Evolutionary conservation across 78 protist genomes (phyloP).

Genomic region (Planoprotostelium fungivorum): DNA sequence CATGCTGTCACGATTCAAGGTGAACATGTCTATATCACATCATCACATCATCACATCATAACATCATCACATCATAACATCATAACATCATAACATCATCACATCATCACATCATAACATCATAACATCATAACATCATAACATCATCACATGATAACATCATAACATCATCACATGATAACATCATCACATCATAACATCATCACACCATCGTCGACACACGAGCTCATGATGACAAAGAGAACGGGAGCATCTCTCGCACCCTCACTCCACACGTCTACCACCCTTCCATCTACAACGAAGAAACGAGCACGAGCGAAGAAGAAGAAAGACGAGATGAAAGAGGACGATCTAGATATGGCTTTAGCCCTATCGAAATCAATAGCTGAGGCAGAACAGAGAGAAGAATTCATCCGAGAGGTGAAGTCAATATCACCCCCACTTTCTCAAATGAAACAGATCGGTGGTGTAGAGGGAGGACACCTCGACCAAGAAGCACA

Average conservation of each 20-base stretch:
- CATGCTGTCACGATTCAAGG: not conserved
- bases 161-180: not conserved
- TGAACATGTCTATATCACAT: not conserved
- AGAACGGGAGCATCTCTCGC: too few species aligned
- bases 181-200: not conserved
- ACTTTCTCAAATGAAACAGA: too few species aligned
- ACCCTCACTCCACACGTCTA: too few species aligned
- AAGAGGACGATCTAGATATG: not conserved
- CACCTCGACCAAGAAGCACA: not conserved
- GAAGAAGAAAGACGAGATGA: not conserved
- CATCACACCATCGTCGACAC: not conserved
- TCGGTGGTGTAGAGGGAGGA: not conserved
- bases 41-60: not conserved
- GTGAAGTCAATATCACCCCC: too few species aligned
- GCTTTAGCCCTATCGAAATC: not conserved
- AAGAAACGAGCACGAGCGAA: too few species aligned
- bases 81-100: not conserved
- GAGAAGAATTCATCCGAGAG: not conserved
- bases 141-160: not conserved
- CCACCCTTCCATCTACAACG: too few species aligned
- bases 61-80: not conserved
- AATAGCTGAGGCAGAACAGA: not conserved
- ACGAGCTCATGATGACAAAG: not conserved
- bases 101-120: not conserved
- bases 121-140: not conserved